These are phyloP conservation scores for Lachnellula hyalina DNA, from an alignment of 2,329 filamentous ascomycete species.

Conservation along the genomic window DNA sequence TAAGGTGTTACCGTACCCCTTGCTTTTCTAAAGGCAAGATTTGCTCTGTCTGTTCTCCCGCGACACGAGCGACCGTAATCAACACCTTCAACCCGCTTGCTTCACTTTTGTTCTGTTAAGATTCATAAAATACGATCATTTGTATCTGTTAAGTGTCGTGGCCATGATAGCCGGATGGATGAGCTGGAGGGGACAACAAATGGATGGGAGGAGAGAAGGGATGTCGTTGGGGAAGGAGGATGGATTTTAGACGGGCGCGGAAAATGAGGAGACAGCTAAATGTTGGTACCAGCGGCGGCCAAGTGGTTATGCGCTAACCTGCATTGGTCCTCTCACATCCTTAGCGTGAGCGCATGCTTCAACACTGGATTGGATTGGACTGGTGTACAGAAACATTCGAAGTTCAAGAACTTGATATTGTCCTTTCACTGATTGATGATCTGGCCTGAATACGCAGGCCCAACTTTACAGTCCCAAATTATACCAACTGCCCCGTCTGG, in stretches of 20 bases:
- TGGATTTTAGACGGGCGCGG: conserved; percentile 6
- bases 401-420: conserved; percentile 5
- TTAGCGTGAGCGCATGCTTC: not conserved
- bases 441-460: conserved; percentile 12
- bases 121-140: conserved; percentile 31
- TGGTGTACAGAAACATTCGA: not conserved
- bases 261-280: conserved; percentile 2
- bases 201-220: conserved; percentile 7
- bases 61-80: conserved; percentile 9
- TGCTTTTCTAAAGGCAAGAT: conserved; percentile 14
- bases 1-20: conserved; percentile 34
- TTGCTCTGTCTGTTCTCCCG: not conserved
- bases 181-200: conserved; percentile 11
- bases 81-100: conserved; percentile 13
- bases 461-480: not conserved
- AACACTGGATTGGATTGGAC: not conserved
- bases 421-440: conserved; percentile 5
- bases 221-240: conserved; percentile 8
- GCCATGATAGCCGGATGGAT: conserved; percentile 22
- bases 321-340: not conserved
- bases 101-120: conserved; percentile 25
- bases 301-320: not conserved
- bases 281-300: not conserved
- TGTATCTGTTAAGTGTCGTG: conserved; percentile 26
- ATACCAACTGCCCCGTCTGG: conserved; percentile 1